Evolutionary conservation across 306 rosid genomes (phyloP), one percentile per base, ranked within the genome.

Genomic region (Ammopiptanthus mongolicus): DNA sequence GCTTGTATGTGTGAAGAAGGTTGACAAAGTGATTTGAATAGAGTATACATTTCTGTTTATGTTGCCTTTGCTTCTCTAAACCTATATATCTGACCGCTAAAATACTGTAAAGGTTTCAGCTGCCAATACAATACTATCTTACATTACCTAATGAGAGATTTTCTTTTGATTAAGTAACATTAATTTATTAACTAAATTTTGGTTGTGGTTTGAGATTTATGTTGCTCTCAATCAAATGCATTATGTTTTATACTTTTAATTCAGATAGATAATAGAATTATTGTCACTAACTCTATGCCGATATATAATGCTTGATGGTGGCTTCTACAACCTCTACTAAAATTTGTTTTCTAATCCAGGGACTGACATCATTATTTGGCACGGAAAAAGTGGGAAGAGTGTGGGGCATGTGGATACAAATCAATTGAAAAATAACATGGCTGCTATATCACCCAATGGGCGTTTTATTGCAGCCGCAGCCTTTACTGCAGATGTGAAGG

Each of bases 391-490:
- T 44, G 99, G 99, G 65, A 96, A 96, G 88, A 77, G 33, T 73
- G 66, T 92, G 81, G 99, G 98, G 58, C 86, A 88, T 83, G 92
- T 96, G 39, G 98, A 96, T 80, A 96, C 99, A 48, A 96, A 89
- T 87, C 99, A 96, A 74, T 82, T 96, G 86, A 96, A 92, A 84
- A 96, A 96, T 83, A 92, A 55, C 80, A 96, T 90, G 99, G 97
- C 96, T 58, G 85, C 90, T 64, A 78, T 96, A 87, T 96, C 99
- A 69, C 96, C 98, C 76, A 85, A 96, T 84, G 99, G 99, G 25
- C 98, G 99, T 41, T 96, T 96, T 82, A 84, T 96, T 89, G 99
- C 99, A 28, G 98, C 99, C 11, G 99, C 99, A 65, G 99, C 99
- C 36, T 96, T 96, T 87, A 96, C 99, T 61, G 98, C 98, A 50